phyloP scores from a whole-genome alignment of 2,329 filamentous ascomycete species.

The Diaporthe ampelina region DNA sequence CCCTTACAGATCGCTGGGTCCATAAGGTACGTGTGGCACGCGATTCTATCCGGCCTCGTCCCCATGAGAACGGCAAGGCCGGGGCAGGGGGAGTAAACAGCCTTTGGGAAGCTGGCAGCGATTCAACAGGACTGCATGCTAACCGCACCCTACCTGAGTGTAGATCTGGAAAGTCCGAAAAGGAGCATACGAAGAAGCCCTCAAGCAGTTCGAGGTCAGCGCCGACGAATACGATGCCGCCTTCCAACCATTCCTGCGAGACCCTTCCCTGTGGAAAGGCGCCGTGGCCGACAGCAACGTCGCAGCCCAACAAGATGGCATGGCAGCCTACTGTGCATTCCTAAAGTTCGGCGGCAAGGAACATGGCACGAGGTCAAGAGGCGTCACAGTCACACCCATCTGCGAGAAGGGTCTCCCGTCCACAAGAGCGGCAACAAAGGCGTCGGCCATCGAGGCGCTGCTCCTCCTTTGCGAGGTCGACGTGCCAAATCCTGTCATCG shows the following conservation, averaged over 20 bases:
- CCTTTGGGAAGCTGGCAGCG: neutral
- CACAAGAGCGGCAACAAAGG: conserved; percentile 89
- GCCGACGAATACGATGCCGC: conserved; percentile 87
- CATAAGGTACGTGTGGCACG: conserved; percentile 74
- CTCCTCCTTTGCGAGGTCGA: conserved; percentile 93
- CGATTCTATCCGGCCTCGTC: neutral
- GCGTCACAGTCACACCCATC: conserved; percentile 80
- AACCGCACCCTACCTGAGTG: neutral
- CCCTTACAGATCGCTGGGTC: conserved; percentile 82
- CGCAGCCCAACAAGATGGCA: conserved; percentile 93
- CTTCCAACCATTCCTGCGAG: conserved; percentile 89
- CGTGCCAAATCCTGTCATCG: conserved; percentile 85
- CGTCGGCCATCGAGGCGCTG: conserved; percentile 87
- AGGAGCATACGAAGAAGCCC: conserved; percentile 91
- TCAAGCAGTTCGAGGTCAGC: conserved; percentile 86
- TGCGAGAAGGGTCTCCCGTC: conserved; percentile 93
- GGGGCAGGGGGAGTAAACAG: neutral
- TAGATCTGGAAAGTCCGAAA: conserved; percentile 98
- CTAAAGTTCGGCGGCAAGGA: conserved; percentile 90
- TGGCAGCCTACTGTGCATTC: conserved; percentile 90
- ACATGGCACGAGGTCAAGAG: conserved; percentile 82
- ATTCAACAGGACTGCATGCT: neutral
- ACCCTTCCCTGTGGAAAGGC: conserved; percentile 89
- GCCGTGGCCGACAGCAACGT: conserved; percentile 96
- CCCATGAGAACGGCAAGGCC: neutral